Evolutionary conservation across 2,329 filamentous ascomycete species (phyloP).

Genomic region (Verticillium klebahnii): DNA sequence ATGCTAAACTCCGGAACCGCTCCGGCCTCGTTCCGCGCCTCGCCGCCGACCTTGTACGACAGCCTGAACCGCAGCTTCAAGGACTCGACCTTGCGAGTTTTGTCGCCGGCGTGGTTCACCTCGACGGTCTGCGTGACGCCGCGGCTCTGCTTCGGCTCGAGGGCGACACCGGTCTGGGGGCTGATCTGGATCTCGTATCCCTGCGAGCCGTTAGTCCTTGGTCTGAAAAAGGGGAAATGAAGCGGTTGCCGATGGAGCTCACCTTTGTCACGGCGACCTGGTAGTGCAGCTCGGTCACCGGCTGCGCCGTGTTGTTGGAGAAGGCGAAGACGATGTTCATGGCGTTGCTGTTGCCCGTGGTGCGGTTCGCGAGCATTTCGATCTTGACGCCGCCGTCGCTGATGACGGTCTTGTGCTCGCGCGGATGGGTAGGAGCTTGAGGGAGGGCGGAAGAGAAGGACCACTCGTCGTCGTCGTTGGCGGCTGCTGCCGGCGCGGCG

Average conservation of each 20-base stretch:
- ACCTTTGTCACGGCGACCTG: constrained; percentile 94
- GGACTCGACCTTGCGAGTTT: constrained; percentile 62
- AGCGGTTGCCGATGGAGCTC: constrained; percentile 14
- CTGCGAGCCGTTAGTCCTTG: constrained; percentile 36
- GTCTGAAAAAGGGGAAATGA: too few relatives aligned
- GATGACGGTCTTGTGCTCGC: constrained; percentile 60
- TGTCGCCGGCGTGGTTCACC: constrained; percentile 68
- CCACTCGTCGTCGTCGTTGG: constrained; percentile 83
- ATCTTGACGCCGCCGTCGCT: constrained; percentile 68
- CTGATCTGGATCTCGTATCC: constrained; percentile 76
- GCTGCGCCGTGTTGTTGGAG: constrained; percentile 70
- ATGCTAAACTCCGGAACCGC: constrained; percentile 78
- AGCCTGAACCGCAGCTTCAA: constrained; percentile 90
- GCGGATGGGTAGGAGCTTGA: constrained; percentile 46
- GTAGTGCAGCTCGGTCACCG: constrained; percentile 78
- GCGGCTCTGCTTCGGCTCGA: constrained; percentile 66
- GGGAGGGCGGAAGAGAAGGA: constrained; percentile 79
- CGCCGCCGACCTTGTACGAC: constrained; percentile 66
- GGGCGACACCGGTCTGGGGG: constrained; percentile 75
- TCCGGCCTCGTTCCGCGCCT: constrained; percentile 73
- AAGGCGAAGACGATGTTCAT: constrained; percentile 75
- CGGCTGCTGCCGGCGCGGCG: constrained; percentile 20
- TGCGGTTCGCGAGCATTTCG: constrained; percentile 65
- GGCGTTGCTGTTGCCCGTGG: constrained; percentile 44
- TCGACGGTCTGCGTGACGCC: constrained; percentile 81